Evolutionary conservation across 2,329 filamentous ascomycete genomes (phyloP).

Genomic region (Cladophialophora yegresii): DNA sequence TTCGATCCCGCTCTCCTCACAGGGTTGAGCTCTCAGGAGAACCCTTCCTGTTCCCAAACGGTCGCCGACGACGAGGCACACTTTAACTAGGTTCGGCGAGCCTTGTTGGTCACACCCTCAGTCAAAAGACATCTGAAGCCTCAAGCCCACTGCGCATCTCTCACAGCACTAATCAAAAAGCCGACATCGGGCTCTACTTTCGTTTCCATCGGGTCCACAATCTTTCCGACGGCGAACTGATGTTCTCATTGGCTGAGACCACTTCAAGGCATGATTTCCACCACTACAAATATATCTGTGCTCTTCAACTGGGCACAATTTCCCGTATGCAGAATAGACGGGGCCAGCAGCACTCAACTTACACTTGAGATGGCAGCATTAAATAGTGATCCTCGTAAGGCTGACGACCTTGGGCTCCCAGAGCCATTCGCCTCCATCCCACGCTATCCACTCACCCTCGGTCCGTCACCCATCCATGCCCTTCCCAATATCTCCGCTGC

Average conservation of each 20-base stretch:
- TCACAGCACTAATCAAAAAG: not conserved
- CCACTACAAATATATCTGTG: slow-evolving; percentile 9
- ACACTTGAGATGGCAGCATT: slow-evolving; percentile 3
- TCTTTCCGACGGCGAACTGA: slow-evolving; percentile 16
- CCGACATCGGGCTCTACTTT: not conserved
- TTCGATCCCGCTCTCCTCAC: not conserved
- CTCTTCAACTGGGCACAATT: not conserved
- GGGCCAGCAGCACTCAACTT: not conserved
- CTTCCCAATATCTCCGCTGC: slow-evolving; percentile 66
- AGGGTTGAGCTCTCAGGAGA: not conserved
- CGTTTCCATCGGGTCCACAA: not conserved
- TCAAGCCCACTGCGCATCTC: not conserved
- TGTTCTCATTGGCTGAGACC: slow-evolving; percentile 4
- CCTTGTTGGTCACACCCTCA: not conserved
- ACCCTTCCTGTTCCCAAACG: not conserved
- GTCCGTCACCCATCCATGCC: slow-evolving; percentile 67
- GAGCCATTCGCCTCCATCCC: slow-evolving; percentile 66
- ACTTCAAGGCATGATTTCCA: slow-evolving; percentile 1
- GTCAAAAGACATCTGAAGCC: not conserved
- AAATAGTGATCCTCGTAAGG: not conserved
- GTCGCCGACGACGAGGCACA: not conserved
- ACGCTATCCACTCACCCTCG: slow-evolving; percentile 63
- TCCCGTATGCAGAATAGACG: not conserved
- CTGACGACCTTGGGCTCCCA: slow-evolving; percentile 47
- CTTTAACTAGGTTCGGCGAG: not conserved